Evolutionary conservation across 2,329 filamentous ascomycete genomes (phyloP), one percentile per base, ranked within the genome.

Genomic region (Tolypocladium tropicale): DNA sequence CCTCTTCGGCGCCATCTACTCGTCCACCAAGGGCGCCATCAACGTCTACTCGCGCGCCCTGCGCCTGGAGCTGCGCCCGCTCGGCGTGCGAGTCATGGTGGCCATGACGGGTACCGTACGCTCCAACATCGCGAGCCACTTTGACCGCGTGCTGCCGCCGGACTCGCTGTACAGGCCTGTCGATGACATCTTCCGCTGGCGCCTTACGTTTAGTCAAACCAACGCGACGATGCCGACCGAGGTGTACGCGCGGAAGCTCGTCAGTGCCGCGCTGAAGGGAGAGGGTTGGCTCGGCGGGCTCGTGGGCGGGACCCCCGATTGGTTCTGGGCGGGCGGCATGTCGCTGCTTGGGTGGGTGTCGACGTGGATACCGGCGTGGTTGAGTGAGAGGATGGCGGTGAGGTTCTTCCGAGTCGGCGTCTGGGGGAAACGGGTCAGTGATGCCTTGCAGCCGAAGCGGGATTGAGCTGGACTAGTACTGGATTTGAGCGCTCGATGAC

Each of bases 51-150:
- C 78, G 50, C 78, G 79, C 57, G 76, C 74, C 0, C 68, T 83
- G 33, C 77, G 80, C 28, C 67, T 78, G 53, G 80, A 83, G 61
- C 71, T 83, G 43, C 71, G 72, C 49, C 80, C 79, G 1, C 77
- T 81, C 50, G 72, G 73, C 61, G 79, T 83, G 11, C 76, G 80
- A 59, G 80, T 83, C 66, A 81, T 81, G 74, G 74, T 81, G 21
- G 76, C 76, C 63, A 75, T 81, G 70, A 76, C 78, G 0, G 80
- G 80, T 28, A 80, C 78, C 2, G 78, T 82, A 14, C 68, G 68
- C 46, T 78, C 76, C 62, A 76, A 79, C 65, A 80, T 78, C 54
- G 75, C 76, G 6, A 68, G 64, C 60, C 72, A 73, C 43, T 62
- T 64, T 1, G 67, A 74, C 58, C 72, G 75, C 56, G 57, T 59